phyloP scores from a whole-genome alignment of 805 yeast genomes.

The Scheffersomyces ergatensis region DNA sequence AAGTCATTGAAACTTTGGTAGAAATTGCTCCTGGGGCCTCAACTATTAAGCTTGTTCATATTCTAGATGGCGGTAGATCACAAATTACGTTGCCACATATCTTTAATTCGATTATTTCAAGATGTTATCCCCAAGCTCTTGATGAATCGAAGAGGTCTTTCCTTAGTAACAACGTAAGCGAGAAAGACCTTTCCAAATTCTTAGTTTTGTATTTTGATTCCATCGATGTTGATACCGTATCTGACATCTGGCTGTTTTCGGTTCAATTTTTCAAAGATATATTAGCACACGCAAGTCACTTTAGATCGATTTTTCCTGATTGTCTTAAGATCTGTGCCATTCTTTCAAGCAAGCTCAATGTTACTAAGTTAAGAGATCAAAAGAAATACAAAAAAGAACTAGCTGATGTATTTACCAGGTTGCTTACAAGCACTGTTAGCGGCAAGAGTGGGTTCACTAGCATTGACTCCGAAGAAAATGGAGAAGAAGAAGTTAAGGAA shows the following conservation, averaged over 20 bases:
- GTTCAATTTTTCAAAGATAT: slow-evolving; percentile 61
- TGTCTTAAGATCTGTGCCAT: slow-evolving; percentile 51
- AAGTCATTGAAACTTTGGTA: slow-evolving; percentile 67
- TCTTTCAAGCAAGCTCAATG: slow-evolving; percentile 55
- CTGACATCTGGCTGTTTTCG: slow-evolving; percentile 70
- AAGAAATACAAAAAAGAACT: slow-evolving; percentile 59
- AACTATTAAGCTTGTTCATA: slow-evolving; percentile 61
- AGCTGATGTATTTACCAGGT: slow-evolving; percentile 31
- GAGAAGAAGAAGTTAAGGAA: slow-evolving; percentile 3
- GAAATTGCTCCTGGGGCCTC: slow-evolving; percentile 17
- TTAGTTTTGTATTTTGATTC: slow-evolving; percentile 60
- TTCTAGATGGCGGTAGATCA: slow-evolving; percentile 81
- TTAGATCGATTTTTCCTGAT: slow-evolving; percentile 49
- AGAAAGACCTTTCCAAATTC: slow-evolving; percentile 47
- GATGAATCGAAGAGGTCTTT: slow-evolving; percentile 42
- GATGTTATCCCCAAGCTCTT: slow-evolving; percentile 36
- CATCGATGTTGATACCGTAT: slow-evolving; percentile 72
- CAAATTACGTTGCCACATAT: slow-evolving; percentile 69
- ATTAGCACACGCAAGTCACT: slow-evolving; percentile 43
- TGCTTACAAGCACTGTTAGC: slow-evolving; percentile 17
- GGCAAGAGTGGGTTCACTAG: slow-evolving; percentile 8
- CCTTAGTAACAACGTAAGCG: slow-evolving; percentile 45
- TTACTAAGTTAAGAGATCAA: slow-evolving; percentile 60
- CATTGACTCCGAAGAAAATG: slow-evolving; percentile 2
- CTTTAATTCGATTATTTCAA: slow-evolving; percentile 50